Evolutionary conservation across 2,329 filamentous ascomycete genomes (phyloP).

Genomic region (Ceratocystiopsis minuta): DNA sequence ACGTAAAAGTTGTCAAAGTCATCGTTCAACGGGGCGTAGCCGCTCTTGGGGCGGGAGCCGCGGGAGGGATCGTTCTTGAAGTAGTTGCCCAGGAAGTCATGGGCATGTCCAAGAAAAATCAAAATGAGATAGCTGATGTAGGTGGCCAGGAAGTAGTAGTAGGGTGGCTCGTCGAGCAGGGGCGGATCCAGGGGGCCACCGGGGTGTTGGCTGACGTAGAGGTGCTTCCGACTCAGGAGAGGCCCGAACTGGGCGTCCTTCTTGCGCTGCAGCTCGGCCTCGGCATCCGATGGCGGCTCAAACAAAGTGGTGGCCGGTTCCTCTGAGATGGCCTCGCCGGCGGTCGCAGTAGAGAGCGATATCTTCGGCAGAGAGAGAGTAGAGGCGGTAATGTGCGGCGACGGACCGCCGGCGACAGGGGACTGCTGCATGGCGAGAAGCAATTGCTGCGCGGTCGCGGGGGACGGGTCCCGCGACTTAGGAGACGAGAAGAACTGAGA

Average conservation of each 20-base stretch:
- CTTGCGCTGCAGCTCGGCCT: constrained; percentile 56
- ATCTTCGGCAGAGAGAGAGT: constrained; percentile 74
- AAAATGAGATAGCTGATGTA: constrained; percentile 96
- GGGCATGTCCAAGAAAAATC: constrained; percentile 85
- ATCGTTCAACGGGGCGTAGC: constrained; percentile 88
- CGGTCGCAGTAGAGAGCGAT: constrained; percentile 71
- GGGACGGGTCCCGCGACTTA: constrained; percentile 52
- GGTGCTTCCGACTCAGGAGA: constrained; percentile 59
- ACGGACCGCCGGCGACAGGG: constrained; percentile 19
- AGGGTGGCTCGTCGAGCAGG: constrained; percentile 85
- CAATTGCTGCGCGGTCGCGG: constrained; percentile 40
- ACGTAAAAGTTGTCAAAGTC: constrained; percentile 99
- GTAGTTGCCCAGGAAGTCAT: constrained; percentile 96
- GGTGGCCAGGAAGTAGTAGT: constrained; percentile 91
- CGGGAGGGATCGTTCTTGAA: constrained; percentile 28
- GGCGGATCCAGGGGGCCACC: constrained; percentile 66
- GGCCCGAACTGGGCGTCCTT: constrained; percentile 86
- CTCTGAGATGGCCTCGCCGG: constrained; percentile 55
- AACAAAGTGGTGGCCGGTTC: constrained; percentile 60
- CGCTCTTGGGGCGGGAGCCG: constrained; percentile 55
- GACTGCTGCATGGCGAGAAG: constrained; percentile 47
- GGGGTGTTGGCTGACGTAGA: constrained; percentile 76
- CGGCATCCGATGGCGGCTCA: constrained; percentile 69
- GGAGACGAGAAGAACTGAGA: constrained; percentile 68
- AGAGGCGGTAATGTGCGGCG: constrained; percentile 39